Evolutionary conservation across 345 rosid genomes (phyloP).

Genomic region (Boechera divaricarpa): DNA sequence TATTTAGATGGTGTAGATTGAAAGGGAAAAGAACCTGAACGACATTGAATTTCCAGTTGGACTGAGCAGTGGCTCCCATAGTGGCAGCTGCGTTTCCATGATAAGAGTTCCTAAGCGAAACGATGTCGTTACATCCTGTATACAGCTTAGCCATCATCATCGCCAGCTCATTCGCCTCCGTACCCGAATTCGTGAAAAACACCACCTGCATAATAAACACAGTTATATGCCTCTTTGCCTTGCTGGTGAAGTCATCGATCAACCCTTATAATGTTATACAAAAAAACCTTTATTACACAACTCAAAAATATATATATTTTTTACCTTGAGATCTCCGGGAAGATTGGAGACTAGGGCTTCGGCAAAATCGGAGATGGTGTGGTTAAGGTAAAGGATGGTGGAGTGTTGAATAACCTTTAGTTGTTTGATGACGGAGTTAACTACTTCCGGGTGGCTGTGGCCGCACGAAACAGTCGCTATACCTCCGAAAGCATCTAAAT

Average conservation of each 20-base stretch:
- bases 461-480: constrained; percentile 94
- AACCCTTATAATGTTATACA: background rate
- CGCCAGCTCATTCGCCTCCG: constrained; percentile 94
- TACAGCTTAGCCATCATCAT: constrained; percentile 91
- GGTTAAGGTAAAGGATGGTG: constrained; percentile 79
- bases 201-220: constrained; percentile 59
- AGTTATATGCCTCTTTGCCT: background rate
- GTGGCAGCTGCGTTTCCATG: constrained; percentile 91
- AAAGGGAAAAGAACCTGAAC: constrained; percentile 60
- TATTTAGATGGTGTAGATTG: background rate
- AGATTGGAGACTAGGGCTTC: constrained; percentile 77
- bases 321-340: constrained; percentile 92
- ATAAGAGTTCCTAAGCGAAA: constrained; percentile 83
- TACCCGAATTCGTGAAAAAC: constrained; percentile 91
- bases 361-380: constrained; percentile 77
- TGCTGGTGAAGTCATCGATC: constrained; percentile 12
- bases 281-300: background rate
- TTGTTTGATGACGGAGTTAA: constrained; percentile 71
- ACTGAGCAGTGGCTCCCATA: constrained; percentile 89
- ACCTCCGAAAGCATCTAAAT: constrained; percentile 87
- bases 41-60: constrained; percentile 80
- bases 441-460: constrained; percentile 89
- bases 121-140: constrained; percentile 79
- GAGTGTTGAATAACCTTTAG: constrained; percentile 83
- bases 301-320: background rate